Conservation (phyloP, 2,329 filamentous ascomycete genomes). For the Hirsutella rhossiliensis region DNA sequence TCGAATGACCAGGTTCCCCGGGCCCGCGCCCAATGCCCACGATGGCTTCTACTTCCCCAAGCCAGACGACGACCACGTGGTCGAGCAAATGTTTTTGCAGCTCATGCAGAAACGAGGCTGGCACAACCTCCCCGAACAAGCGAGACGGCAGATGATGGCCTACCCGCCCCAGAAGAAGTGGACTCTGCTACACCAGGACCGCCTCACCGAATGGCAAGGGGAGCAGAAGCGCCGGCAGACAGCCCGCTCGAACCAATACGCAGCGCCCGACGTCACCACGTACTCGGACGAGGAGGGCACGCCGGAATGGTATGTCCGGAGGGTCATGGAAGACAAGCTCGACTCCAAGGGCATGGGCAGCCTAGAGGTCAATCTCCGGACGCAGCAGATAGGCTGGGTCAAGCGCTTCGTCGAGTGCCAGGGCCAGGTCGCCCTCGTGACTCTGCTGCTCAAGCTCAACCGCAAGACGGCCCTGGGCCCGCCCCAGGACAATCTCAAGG, state of each 20-base stretch:
- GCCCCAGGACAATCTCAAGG: conserved; percentile 42
- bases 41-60: conserved; percentile 53
- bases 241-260: conserved; percentile 58
- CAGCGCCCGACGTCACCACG: conserved; percentile 56
- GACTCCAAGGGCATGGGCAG: conserved; percentile 85
- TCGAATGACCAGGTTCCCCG: conserved; percentile 41
- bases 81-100: conserved; percentile 83
- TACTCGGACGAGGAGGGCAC: conserved; percentile 89
- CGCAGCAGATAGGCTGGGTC: conserved; percentile 96
- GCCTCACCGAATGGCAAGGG: conserved; percentile 83
- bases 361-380: conserved; percentile 85
- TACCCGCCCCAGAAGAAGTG: conserved; percentile 94
- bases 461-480: conserved; percentile 69
- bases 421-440: conserved; percentile 90
- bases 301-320: conserved; percentile 95
- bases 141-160: conserved; percentile 87
- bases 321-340: conserved; percentile 91
- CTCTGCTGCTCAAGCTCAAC: conserved; percentile 87
- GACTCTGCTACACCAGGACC: conserved; percentile 92
- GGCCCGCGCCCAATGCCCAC: conserved; percentile 21
- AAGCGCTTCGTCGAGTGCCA: conserved; percentile 94
- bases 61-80: conserved; percentile 68
- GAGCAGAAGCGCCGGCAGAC: conserved; percentile 81
- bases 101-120: conserved; percentile 97
- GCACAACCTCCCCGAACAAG: conserved; percentile 94